Evolutionary conservation across 139 green algal genomes (phyloP), one percentile per base, ranked within the genome.

Genomic region (Astrephomene gubernaculifera): DNA sequence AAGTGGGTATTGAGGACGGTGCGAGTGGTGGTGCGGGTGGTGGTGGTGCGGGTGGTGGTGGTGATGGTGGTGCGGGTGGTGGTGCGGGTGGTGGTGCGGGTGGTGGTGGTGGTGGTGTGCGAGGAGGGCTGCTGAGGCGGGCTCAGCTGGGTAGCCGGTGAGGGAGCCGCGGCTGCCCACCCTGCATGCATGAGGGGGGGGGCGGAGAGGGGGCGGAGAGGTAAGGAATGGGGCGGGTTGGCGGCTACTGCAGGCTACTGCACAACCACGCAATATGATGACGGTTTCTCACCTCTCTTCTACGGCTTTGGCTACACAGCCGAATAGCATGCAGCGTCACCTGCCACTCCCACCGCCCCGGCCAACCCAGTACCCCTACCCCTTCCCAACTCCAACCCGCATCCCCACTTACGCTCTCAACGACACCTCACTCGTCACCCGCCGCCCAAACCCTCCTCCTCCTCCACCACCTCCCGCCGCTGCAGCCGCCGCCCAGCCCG

Each of bases 341-440:
- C 57, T 65, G 29, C 57, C 57, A 19, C 21, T 24, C 21, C 57
- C 57, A 19, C 57, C 21, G 21, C 14, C 57, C 17, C 57, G 57
- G 21, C 57, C n/a, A n/a, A n/a, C n/a, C n/a, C n/a, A n/a, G n/a
- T n/a, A n/a, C n/a, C n/a, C n/a, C n/a, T n/a, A n/a, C n/a, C n/a
- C n/a, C n/a, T n/a, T n/a, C n/a, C n/a, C n/a, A n/a, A n/a, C n/a
- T n/a, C n/a, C n/a, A n/a, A n/a, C n/a, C n/a, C n/a, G n/a, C n/a
- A n/a, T n/a, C n/a, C 10, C n/a, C 2, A 81, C 73, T 81, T 53
- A 81, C 73, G 21, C 43, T 31, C 73, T 31, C 7, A 70, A 33
- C 3, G 53, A 54, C 49, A 53, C 7, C 19, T 83, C 60, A n/a
- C 76, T 73, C 60, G 60, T 83, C 27, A 63, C 76, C 38, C 76